phyloP scores from a whole-genome alignment of 345 rosid species.

The Barbarea vulgaris region DNA sequence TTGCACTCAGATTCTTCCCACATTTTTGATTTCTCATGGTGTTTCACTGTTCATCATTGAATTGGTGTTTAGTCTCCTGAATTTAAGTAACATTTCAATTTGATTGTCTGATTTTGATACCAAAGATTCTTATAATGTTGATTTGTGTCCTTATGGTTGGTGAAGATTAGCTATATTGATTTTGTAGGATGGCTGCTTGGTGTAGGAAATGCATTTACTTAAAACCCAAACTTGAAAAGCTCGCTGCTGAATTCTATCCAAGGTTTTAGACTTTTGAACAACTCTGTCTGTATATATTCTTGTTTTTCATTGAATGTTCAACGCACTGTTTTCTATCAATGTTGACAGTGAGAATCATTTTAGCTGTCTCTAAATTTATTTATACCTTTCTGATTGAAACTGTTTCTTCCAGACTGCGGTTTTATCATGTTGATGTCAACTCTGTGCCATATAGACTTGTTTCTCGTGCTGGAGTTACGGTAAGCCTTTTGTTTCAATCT shows the following conservation, averaged over 20 bases:
- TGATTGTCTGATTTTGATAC: background rate
- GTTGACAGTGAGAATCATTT: background rate
- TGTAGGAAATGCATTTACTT: constrained; percentile 92
- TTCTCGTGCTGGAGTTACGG: constrained; percentile 79
- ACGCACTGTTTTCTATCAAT: background rate
- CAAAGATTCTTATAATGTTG: background rate
- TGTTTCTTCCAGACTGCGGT: constrained; percentile 56
- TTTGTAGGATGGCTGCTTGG: constrained; percentile 94
- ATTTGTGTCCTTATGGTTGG: constrained; percentile 19
- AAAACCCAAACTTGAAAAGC: constrained; percentile 84
- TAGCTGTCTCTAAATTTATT: background rate
- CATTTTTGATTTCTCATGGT: background rate
- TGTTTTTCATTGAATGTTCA: background rate
- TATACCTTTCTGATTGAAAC: background rate
- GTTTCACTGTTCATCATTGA: background rate
- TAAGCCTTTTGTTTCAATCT: constrained; percentile 46
- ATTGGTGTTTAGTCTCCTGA: constrained; percentile 4
- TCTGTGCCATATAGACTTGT: constrained; percentile 77
- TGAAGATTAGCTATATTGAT: constrained; percentile 36
- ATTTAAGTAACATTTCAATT: background rate
- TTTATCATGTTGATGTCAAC: constrained; percentile 83
- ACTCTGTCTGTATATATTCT: constrained; percentile 4
- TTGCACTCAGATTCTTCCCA: background rate
- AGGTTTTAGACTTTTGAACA: constrained; percentile 49
- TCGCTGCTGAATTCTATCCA: constrained; percentile 84